Evolutionary conservation across 257 asterid genomes (phyloP).

Genomic region (Cinchona pubescens): DNA sequence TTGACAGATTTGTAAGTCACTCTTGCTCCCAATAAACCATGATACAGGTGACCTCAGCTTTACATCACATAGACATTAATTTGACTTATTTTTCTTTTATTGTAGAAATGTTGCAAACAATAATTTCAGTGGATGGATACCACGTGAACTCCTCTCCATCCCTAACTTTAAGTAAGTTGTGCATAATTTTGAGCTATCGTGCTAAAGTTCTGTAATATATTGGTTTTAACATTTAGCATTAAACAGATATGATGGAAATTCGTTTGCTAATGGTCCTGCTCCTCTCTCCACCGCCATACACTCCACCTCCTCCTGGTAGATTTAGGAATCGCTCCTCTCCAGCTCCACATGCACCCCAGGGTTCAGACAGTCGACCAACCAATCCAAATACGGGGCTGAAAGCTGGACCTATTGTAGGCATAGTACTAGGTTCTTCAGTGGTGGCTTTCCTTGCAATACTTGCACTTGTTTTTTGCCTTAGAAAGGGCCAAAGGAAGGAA

Average conservation of each 20-base stretch:
- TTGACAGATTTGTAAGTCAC: slow-evolving; percentile 71
- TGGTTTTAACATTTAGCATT: slow-evolving; percentile 20
- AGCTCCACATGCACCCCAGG: slow-evolving; percentile 39
- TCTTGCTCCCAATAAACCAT: background rate
- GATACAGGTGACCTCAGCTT: background rate
- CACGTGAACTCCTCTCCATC: slow-evolving; percentile 61
- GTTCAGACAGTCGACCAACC: slow-evolving; percentile 37
- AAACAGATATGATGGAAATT: slow-evolving; percentile 74
- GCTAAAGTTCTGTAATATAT: slow-evolving; percentile 18
- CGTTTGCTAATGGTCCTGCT: slow-evolving; percentile 82
- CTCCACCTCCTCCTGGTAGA: slow-evolving; percentile 87
- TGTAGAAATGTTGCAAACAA: slow-evolving; percentile 93
- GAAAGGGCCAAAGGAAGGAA: slow-evolving; percentile 69
- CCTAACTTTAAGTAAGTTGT: slow-evolving; percentile 74
- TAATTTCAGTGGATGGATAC: slow-evolving; percentile 89
- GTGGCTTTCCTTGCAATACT: slow-evolving; percentile 45
- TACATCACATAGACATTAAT: slow-evolving; percentile 1
- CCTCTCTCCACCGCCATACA: slow-evolving; percentile 89
- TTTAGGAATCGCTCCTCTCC: slow-evolving; percentile 46
- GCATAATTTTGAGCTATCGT: slow-evolving; percentile 12
- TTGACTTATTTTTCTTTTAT: background rate
- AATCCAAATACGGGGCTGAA: slow-evolving; percentile 44
- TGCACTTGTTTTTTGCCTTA: slow-evolving; percentile 59
- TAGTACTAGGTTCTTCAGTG: slow-evolving; percentile 67
- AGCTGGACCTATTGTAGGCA: slow-evolving; percentile 75